phyloP scores from a whole-genome alignment of 441 rosid genomes.

The Populus hybrid region DNA sequence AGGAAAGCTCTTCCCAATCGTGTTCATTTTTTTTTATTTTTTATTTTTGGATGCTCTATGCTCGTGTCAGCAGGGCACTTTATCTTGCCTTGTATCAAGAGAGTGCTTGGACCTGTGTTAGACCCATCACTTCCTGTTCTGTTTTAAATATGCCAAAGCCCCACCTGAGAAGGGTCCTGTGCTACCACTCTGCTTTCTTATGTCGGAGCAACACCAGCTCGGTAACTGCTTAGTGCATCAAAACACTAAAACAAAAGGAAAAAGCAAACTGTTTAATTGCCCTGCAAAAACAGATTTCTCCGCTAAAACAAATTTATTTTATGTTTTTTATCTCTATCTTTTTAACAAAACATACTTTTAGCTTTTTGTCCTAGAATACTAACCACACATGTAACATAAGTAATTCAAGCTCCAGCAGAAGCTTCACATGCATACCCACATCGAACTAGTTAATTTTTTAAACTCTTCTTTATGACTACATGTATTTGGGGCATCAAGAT shows the following conservation, averaged over 20 bases:
- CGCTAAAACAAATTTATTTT: no score
- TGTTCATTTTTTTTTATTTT: no score
- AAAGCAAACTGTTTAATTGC: background rate
- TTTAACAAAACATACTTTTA: no score
- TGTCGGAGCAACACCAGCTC: background rate
- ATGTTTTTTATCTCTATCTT: no score
- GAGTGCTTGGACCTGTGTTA: background rate
- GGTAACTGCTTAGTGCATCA: background rate
- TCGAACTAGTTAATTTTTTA: no score
- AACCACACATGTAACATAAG: no score
- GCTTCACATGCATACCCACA: no score
- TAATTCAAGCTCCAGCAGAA: no score
- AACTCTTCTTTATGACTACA: no score
- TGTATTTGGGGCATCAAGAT: no score
- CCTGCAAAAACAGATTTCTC: background rate
- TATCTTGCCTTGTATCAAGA: conserved; percentile 1
- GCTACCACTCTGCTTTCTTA: background rate
- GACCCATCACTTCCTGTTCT: conserved; percentile 20
- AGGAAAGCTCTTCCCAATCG: conserved; percentile 46
- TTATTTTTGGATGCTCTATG: conserved; percentile 5
- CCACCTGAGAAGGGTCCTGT: conserved; percentile 10
- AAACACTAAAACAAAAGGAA: no score
- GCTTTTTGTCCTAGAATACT: no score
- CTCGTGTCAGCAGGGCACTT: conserved; percentile 23
- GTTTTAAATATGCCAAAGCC: conserved; percentile 6